Conservation (phyloP, 1,139 yeast species). For the Yamadazyma diddensiae region DNA sequence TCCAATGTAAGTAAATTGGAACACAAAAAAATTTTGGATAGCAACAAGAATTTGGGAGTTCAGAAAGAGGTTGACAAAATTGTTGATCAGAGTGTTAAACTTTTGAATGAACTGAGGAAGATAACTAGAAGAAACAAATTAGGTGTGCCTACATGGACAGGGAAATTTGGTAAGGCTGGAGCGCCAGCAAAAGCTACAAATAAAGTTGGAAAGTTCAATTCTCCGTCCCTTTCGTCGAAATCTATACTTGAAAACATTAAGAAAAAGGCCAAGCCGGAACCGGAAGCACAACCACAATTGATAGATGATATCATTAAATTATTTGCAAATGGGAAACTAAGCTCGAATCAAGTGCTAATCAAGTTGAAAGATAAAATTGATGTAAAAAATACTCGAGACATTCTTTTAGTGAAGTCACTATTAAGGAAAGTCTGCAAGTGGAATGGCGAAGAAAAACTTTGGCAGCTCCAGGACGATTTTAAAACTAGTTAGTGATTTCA, state of each 20-base stretch:
- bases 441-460: conserved; percentile 54
- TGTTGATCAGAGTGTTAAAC: conserved; percentile 76
- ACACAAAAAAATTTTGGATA: conserved; percentile 74
- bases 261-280: conserved; percentile 9
- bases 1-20: conserved; percentile 73
- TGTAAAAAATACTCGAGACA: conserved; percentile 52
- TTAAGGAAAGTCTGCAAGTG: conserved; percentile 68
- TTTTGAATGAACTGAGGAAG: conserved; percentile 65
- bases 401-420: conserved; percentile 65
- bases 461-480: conserved; percentile 64
- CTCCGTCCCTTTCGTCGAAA: conserved; percentile 17
- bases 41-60: conserved; percentile 48
- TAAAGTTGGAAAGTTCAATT: background rate
- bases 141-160: conserved; percentile 97
- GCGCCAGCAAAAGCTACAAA: background rate
- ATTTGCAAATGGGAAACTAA: conserved; percentile 22
- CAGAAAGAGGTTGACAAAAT: conserved; percentile 75
- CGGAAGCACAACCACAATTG: conserved; percentile 24
- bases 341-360: conserved; percentile 60
- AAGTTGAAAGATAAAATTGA: conserved; percentile 31
- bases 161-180: conserved; percentile 85
- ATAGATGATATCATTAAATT: conserved; percentile 33
- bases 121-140: conserved; percentile 61
- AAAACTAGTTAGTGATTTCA: background rate
- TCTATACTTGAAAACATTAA: conserved; percentile 35